Evolutionary conservation across 129 eudicot species (phyloP).

Genomic region (Mikania micrantha): DNA sequence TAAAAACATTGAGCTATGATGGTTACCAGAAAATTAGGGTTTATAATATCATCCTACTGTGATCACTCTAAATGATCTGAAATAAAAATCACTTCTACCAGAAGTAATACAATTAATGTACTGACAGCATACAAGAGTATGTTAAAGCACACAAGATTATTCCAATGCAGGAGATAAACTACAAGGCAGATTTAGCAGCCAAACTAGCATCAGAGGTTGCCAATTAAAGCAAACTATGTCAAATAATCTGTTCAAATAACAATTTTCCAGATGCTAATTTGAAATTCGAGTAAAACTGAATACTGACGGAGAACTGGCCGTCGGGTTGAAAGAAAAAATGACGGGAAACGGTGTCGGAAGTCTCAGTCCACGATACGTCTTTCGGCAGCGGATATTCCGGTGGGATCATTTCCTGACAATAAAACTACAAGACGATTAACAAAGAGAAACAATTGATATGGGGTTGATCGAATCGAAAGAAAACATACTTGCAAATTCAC

Average conservation of each 20-base stretch:
- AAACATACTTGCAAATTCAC: slow-evolving; percentile 26
- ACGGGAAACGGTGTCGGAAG: slow-evolving; percentile 62
- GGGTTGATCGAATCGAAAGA: not conserved
- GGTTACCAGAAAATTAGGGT: not conserved
- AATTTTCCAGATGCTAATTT: not conserved
- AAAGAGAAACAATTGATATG: not conserved
- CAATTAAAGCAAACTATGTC: no score
- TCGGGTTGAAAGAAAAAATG: slow-evolving; percentile 49
- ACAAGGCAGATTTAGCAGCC: not conserved
- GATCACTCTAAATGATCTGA: not conserved
- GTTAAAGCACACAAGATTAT: not conserved
- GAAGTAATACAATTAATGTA: not conserved
- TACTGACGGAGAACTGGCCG: slow-evolving; percentile 54
- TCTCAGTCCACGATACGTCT: slow-evolving; percentile 58
- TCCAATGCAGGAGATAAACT: not conserved
- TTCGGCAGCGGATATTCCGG: slow-evolving; percentile 15
- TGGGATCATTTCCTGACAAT: slow-evolving; percentile 27
- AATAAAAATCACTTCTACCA: not conserved
- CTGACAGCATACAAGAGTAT: not conserved
- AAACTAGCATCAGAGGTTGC: not conserved
- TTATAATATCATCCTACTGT: not conserved
- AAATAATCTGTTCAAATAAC: not conserved
- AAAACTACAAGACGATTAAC: not conserved
- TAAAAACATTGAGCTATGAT: not conserved
- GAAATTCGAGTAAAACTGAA: not conserved